Conservation (phyloP, 805 yeast genomes). For the Tetrapisispora arboricola region DNA sequence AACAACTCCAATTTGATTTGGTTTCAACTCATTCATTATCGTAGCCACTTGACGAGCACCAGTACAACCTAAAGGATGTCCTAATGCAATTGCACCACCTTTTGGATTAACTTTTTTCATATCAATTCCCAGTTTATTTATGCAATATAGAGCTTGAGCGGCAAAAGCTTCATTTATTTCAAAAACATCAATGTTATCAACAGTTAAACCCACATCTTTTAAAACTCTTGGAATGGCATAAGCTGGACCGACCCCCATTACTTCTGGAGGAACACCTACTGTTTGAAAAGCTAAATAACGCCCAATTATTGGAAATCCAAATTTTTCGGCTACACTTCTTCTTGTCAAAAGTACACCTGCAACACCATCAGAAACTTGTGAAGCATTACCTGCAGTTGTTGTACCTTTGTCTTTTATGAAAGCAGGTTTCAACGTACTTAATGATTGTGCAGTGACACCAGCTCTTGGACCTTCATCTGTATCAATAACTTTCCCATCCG, state of each 20-base stretch:
- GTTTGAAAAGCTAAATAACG: constrained; percentile 69
- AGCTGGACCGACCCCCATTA: constrained; percentile 98
- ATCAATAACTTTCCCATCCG: constrained; percentile 36
- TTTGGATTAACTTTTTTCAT: constrained; percentile 67
- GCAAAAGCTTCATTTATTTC: constrained; percentile 98
- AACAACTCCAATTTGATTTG: constrained; percentile 80
- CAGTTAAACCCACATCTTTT: constrained; percentile 45
- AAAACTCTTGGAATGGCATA: constrained; percentile 83
- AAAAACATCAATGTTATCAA: constrained; percentile 60
- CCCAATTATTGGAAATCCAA: constrained; percentile 64
- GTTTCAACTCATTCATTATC: constrained; percentile 63
- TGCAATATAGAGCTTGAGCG: constrained; percentile 78
- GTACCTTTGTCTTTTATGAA: constrained; percentile 65
- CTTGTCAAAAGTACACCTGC: constrained; percentile 80
- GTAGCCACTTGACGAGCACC: constrained; percentile 94
- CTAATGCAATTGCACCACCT: constrained; percentile 96
- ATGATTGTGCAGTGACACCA: constrained; percentile 70
- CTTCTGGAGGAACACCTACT: constrained; percentile 93
- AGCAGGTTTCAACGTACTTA: constrained; percentile 75
- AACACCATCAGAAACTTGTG: constrained; percentile 94
- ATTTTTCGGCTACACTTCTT: constrained; percentile 70
- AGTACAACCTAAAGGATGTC: constrained; percentile 87
- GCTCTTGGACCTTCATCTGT: constrained; percentile 86
- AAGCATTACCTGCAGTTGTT: constrained; percentile 94
- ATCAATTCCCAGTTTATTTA: constrained; percentile 57